Evolutionary conservation across 306 rosid species (phyloP).

Genomic region (Lupinus albus): DNA sequence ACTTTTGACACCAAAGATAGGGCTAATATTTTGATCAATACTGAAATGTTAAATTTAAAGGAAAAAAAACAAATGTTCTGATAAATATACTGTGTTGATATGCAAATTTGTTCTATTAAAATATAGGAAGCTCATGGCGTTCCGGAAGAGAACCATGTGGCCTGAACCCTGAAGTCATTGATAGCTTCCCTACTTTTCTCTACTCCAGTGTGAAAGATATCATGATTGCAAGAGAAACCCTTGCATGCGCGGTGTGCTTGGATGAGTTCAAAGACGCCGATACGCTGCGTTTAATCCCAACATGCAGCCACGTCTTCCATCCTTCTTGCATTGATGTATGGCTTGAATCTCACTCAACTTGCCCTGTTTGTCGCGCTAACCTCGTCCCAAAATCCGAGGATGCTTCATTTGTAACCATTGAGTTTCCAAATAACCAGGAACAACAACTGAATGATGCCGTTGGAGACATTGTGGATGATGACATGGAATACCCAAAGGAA

Average conservation of each 20-base stretch:
- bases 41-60: too few relatives aligned
- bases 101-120: too few relatives aligned
- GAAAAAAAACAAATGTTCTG: too few relatives aligned
- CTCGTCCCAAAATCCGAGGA: conserved; percentile 58
- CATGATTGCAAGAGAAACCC: conserved; percentile 48
- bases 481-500: not conserved
- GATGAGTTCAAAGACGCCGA: conserved; percentile 61
- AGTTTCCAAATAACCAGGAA: not conserved
- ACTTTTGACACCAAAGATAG: too few relatives aligned
- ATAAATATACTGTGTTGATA: too few relatives aligned
- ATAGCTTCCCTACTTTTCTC: conserved; percentile 59
- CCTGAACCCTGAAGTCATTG: conserved; percentile 51
- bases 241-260: conserved; percentile 74
- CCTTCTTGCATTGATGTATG: conserved; percentile 59
- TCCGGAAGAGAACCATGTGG: conserved; percentile 41
- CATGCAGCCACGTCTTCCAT: conserved; percentile 72
- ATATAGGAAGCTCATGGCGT: not conserved
- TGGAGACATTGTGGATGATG: not conserved
- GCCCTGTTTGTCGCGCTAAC: conserved; percentile 73
- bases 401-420: not conserved
- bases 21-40: too few relatives aligned
- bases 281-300: conserved; percentile 70
- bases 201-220: conserved; percentile 61
- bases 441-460: not conserved
- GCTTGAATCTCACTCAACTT: conserved; percentile 62